Base-by-base conservation (phyloP, 2,329 filamentous ascomycete genomes). In the Zopfia rhizophila region DNA sequence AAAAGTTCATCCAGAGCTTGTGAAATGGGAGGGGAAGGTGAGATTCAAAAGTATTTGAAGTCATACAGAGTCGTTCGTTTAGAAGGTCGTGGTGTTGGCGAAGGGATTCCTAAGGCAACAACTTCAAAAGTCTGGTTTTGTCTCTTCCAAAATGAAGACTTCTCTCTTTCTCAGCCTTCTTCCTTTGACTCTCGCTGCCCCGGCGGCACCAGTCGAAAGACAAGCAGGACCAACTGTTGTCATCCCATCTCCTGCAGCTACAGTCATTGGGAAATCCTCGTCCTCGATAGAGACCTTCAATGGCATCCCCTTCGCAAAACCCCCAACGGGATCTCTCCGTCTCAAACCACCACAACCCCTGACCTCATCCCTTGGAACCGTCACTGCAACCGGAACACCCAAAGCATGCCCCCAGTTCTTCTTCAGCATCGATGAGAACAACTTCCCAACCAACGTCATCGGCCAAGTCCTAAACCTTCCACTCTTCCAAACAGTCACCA, bases 251-350 rank as follows among this genome's bases (percentile, higher is more conserved):
- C 61, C 69, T 17, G 58, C 55, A 50, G 85, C 82, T 25, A 86
- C 80, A 4, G 72, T 89, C 23, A 65, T 80, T 29, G 84, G 84
- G 25, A 67, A 64, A 44, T 70, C 56, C 48, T 63, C 68, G 2
- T 59, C 66, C 3, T 69, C 72, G 18, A 78, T 90, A 14, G 89
- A 93, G 45, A 82, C 77, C 18, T 92, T 90, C 74, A 84, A 81
- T 43, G 88, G 86, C 16, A 90, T 94, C 44, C 89, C 89, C 3
- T 94, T 85, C 61, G 88, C 89, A 2, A 76, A 89, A 51, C 80
- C 88, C 1, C 89, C 89, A 0, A 78, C 82, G 0, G 88, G 86
- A 0, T 66, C 76, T 3, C 75, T 90, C 17, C 84, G 90, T 12
- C 79, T 94, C 23, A 86, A 82, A 62, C 86, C 87, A 5, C 90